Base-by-base conservation (phyloP, 164 flowering plant genomes). In the Stephania yunnanensis region DNA sequence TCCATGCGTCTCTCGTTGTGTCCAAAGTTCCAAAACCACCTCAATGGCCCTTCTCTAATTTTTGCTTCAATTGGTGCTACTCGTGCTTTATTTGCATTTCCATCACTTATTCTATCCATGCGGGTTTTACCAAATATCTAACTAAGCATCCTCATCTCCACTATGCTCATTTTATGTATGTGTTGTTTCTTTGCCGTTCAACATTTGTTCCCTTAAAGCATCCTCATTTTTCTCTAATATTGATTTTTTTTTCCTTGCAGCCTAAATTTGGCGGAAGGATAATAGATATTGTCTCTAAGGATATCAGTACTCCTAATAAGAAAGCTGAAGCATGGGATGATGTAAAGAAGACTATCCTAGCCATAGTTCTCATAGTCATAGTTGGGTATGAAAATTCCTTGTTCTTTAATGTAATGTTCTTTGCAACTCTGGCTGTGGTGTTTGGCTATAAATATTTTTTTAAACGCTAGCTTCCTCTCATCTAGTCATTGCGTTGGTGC, bases 251-350 rank as follows among this genome's bases (percentile, higher is more conserved):
- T 55, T 3, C 73, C 29, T 13, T 86, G 86, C 92, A 96, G 99
- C 98, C 97, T 70, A 94, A 91, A 83, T 96, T 83, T 89, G 98
- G 98, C 75, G 99, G 99, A 75, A 86, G 75, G 82, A 88, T 96
- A 74, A 92, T 96, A 70, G 99, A 96, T 80, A 96, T 96, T 73
- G 99, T 94, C 22, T 94, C 97, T 13, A 77, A 92, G 79, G 94
- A 92, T 70, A 76, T 85, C 48, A 76, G 74, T 20, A 89, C 91
- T 36, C 93, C 94, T 10, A 90, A 89, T 76, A 86, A 89, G 88
- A 84, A 87, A 82, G 68, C 82, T n/a, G 87, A 80, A 83, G 97
- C 99, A 75, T 69, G 85, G 74, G 68, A 76, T 69, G 97, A 90
- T 2, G 90, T 96, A 81, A 88, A 83, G 82, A 78, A 67, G 81